Percentiles rank a stretch among this genome's conserved stretches.
These are phyloP conservation scores for Lepraria neglecta DNA, from an alignment of 495 filamentous ascomycete genomes.

Conservation along the genomic window DNA sequence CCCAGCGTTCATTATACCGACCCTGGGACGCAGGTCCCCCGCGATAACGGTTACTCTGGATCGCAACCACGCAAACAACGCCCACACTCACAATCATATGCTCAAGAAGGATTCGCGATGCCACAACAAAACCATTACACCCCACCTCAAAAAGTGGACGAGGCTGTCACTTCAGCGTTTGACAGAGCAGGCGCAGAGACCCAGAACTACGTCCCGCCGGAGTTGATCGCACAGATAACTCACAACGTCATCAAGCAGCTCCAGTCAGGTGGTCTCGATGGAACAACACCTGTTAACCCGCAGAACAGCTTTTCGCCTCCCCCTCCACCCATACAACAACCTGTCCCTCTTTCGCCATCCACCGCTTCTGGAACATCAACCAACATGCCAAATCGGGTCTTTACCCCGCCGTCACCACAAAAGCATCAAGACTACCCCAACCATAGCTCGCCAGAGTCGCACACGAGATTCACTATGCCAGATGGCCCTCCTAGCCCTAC, in stretches of 20 bases:
- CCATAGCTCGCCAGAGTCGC: constrained; percentile 28
- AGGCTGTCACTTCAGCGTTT: constrained; percentile 45
- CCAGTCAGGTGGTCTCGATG: constrained; percentile 40
- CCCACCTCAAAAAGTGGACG: constrained; percentile 38
- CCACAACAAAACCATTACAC: constrained; percentile 26
- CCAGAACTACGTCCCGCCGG: constrained; percentile 41
- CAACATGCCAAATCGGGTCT: constrained; percentile 34
- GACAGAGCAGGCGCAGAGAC: constrained; percentile 31
- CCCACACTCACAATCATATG: constrained; percentile 14
- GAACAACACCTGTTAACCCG: constrained; percentile 22
- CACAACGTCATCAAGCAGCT: constrained; percentile 50
- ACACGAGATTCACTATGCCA: constrained; percentile 23
- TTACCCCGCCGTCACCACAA: constrained; percentile 40
- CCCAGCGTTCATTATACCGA: constrained; percentile 20
- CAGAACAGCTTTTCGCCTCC: constrained; percentile 30
- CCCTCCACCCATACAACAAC: constrained; percentile 23
- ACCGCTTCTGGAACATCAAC: constrained; percentile 35
- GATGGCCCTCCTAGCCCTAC: constrained; percentile 25
- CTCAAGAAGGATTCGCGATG: constrained; percentile 14
- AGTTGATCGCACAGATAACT: constrained; percentile 45
- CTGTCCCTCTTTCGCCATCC: constrained; percentile 29
- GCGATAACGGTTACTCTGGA: constrained; percentile 13
- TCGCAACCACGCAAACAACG: constrained; percentile 12
- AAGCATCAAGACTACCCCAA: constrained; percentile 25
- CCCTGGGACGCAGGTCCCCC: constrained; percentile 10